Conservation (phyloP, 208 protist species). For the Angomonas ambiguus region DNA sequence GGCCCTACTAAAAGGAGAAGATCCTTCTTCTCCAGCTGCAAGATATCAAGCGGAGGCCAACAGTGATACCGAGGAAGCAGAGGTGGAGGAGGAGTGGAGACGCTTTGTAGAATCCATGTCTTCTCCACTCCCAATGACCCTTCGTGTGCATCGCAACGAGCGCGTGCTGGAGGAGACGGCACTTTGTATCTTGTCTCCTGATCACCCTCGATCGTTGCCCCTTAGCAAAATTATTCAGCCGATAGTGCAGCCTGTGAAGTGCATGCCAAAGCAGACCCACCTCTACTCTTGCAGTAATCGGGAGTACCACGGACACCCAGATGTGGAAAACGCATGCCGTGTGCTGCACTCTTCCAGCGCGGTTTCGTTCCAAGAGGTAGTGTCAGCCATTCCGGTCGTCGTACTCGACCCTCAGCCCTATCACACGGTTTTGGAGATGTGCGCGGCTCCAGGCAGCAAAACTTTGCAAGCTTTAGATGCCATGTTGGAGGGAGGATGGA, state of each 20-base stretch:
- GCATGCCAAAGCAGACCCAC: constrained; percentile 22
- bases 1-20: constrained; percentile 37
- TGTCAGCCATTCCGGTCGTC: constrained; percentile 78
- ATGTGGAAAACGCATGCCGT: constrained; percentile 71
- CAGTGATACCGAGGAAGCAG: background rate
- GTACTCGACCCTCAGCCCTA: constrained; percentile 72
- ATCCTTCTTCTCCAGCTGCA: constrained; percentile 24
- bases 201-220: background rate
- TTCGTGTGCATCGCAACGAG: constrained; percentile 81
- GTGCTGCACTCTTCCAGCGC: constrained; percentile 78
- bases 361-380: constrained; percentile 87
- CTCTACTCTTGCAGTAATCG: constrained; percentile 75
- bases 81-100: constrained; percentile 49
- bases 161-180: constrained; percentile 10
- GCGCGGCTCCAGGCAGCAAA: constrained; percentile 91
- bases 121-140: constrained; percentile 81
- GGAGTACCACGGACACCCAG: constrained; percentile 66
- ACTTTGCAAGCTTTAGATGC: constrained; percentile 84
- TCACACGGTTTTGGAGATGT: constrained; percentile 86
- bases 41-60: constrained; percentile 10
- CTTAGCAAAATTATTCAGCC: constrained; percentile 15
- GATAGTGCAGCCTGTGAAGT: constrained; percentile 34
- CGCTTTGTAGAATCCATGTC: constrained; percentile 45
- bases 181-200: background rate
- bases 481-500: constrained; percentile 60